Percentiles rank a stretch among this genome's conserved stretches.
Conservation (phyloP, 2,329 filamentous ascomycete genomes). For the Colletotrichum spaethianum region DNA sequence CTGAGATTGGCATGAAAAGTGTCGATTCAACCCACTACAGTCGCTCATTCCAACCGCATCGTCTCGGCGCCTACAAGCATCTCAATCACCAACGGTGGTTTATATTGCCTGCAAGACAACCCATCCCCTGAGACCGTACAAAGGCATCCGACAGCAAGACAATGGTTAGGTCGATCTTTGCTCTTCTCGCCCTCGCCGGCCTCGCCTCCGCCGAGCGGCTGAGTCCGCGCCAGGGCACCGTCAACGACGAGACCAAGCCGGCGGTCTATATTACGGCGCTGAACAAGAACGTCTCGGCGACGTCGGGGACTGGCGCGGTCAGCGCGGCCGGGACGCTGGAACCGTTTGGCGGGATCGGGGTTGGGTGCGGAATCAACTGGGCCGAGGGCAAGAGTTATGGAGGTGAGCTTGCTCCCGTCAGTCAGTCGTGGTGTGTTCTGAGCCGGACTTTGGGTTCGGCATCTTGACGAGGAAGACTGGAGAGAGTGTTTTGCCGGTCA, state of each 20-base stretch:
- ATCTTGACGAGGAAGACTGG: not conserved
- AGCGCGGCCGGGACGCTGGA: slow-evolving; percentile 30
- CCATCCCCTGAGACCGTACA: not conserved
- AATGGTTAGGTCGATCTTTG: slow-evolving; percentile 12
- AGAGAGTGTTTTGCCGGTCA: not conserved
- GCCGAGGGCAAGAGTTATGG: slow-evolving; percentile 25
- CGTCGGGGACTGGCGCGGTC: slow-evolving; percentile 26
- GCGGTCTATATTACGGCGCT: slow-evolving; percentile 31
- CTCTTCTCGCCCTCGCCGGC: slow-evolving; percentile 10
- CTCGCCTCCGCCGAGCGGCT: slow-evolving; percentile 9
- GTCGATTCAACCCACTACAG: not conserved
- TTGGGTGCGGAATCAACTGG: slow-evolving; percentile 38
- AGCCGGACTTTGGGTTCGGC: not conserved
- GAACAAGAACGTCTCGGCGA: slow-evolving; percentile 32
- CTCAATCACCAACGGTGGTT: not conserved
- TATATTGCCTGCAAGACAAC: too few relatives aligned
- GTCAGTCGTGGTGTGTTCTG: not conserved
- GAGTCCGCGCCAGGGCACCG: not conserved
- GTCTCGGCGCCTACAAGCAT: not conserved
- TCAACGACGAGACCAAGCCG: not conserved
- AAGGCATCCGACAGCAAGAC: not conserved
- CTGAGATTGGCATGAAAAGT: not conserved
- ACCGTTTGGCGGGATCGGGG: slow-evolving; percentile 28
- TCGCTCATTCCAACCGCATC: slow-evolving; percentile 1
- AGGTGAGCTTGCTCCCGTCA: slow-evolving; percentile 8